phyloP scores from a whole-genome alignment of 306 rosid species.

The Gastrolobium villosum region DNA sequence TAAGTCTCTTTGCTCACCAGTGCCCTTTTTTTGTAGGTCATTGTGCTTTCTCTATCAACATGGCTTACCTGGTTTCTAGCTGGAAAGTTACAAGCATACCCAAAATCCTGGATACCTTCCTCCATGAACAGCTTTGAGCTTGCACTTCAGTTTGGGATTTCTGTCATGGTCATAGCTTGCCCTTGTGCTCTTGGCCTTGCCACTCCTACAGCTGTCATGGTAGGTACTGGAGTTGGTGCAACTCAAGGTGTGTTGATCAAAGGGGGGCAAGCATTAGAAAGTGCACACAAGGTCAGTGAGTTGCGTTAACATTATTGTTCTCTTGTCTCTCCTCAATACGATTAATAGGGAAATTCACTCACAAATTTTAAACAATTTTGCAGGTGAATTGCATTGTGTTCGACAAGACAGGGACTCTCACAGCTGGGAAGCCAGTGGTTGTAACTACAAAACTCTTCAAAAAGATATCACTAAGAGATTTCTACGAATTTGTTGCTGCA shows the following conservation, averaged over 20 bases:
- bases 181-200: conserved; percentile 97
- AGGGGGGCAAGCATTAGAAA: conserved; percentile 91
- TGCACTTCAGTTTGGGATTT: conserved; percentile 90
- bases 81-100: conserved; percentile 72
- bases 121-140: conserved; percentile 83
- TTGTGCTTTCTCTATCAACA: conserved; percentile 69
- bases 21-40: conserved; percentile 59
- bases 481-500: conserved; percentile 79
- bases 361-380: conserved; percentile 4
- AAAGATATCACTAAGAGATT: conserved; percentile 50
- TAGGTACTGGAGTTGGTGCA: conserved; percentile 95
- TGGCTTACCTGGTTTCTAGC: conserved; percentile 84
- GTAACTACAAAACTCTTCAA: conserved; percentile 63
- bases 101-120: conserved; percentile 81
- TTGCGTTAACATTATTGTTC: not conserved
- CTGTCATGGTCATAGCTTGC: conserved; percentile 96
- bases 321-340: not conserved
- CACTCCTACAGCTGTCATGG: conserved; percentile 95
- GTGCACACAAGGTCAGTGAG: conserved; percentile 75
- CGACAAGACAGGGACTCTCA: conserved; percentile 96
- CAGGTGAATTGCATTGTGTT: conserved; percentile 89
- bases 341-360: not conserved
- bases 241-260: conserved; percentile 90
- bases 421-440: conserved; percentile 81
- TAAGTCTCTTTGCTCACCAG: not conserved